Percentiles rank a stretch among this genome's conserved stretches.
phyloP scores from a whole-genome alignment of 2,329 filamentous ascomycete species.

The Scopulariopsis brevicaulis region DNA sequence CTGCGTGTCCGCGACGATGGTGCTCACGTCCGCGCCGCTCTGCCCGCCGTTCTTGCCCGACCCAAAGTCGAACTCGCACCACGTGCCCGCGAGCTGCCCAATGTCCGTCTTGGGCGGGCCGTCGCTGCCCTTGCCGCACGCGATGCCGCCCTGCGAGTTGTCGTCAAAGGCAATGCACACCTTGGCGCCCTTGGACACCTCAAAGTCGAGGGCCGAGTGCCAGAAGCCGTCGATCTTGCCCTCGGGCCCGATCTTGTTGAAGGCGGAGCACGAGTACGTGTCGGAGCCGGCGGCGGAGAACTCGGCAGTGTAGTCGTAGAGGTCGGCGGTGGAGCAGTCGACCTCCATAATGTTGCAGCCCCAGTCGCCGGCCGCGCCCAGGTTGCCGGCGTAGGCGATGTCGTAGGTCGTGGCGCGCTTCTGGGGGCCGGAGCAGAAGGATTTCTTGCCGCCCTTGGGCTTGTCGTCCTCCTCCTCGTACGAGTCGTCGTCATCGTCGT shows the following conservation, averaged over 20 bases:
- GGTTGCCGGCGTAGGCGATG: conserved; percentile 36
- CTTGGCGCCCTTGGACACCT: conserved; percentile 21
- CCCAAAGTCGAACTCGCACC: conserved; percentile 38
- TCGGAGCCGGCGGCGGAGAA: conserved; percentile 24
- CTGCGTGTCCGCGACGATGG: conserved; percentile 28
- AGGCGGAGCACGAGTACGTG: conserved; percentile 25
- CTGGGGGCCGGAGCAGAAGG: conserved; percentile 18
- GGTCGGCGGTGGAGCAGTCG: conserved; percentile 16
- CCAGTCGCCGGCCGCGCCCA: conserved; percentile 25
- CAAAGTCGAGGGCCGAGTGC: conserved; percentile 28
- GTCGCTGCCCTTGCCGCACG: conserved; percentile 22
- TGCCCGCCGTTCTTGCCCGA: conserved; percentile 32
- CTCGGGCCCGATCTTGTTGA: conserved; percentile 39
- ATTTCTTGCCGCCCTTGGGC: conserved; percentile 4
- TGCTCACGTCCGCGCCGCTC: conserved; percentile 39
- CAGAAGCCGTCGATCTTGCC: conserved; percentile 36
- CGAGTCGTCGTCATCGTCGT: background rate
- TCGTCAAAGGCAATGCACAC: conserved; percentile 31
- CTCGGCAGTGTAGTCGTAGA: conserved; percentile 32
- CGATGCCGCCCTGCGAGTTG: conserved; percentile 36
- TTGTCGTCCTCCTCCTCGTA: background rate
- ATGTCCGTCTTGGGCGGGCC: conserved; percentile 19
- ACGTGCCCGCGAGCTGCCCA: conserved; percentile 31
- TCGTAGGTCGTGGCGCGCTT: conserved; percentile 35
- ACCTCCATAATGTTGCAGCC: conserved; percentile 42